Evolutionary conservation across 192 early-diverging fungal species (phyloP), one percentile per base, ranked within the genome.

Genomic region (Coemansia sp.): DNA sequence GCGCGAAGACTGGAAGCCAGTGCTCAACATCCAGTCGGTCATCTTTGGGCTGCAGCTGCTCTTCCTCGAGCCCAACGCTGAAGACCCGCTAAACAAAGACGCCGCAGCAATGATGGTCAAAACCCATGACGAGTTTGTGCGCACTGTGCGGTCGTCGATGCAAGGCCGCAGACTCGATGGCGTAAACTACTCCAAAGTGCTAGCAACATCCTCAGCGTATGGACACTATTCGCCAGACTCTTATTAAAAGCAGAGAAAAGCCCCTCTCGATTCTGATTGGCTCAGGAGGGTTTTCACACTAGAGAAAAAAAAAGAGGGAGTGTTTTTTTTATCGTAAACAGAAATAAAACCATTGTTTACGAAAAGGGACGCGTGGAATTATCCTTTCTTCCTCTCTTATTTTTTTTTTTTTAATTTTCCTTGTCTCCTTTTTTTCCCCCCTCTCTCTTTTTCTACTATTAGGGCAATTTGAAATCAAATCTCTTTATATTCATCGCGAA

Each of bases 1-100:
- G 66, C 89, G 97, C 62, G 95, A 99, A 73, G 95, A 99, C 77
- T 99, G 97, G 97, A 96, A 95, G 70, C 97, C 97, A 4, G 97
- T 97, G n/a, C 85, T 97, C 56, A 95, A 91, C 69, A 85, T 99
- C 56, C 90, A 94, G 72, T 84, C 93, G 43, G 87, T 97, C 32
- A 69, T 97, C 63, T 90, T 99, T 63, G 95, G 95, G 7, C 72
- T 98, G 54, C 92, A 95, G 67, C 92, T 93, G 76, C 75, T 99
- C 49, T 94, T 99, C 65, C 70, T 93, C 69, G 95, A 91, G 56
- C 97, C 97, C 0, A 97, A 99, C 72, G 88, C 95, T 2, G 93
- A 96, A 42, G 97, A 99, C 84, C 97, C 97, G 62, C 85, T 99
- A 9, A 97, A 99, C 86, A 99, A 96, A 86, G 94, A 91, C 33